Base-by-base conservation (phyloP, 495 filamentous ascomycete species). In the Chlorociboria aeruginascens region DNA sequence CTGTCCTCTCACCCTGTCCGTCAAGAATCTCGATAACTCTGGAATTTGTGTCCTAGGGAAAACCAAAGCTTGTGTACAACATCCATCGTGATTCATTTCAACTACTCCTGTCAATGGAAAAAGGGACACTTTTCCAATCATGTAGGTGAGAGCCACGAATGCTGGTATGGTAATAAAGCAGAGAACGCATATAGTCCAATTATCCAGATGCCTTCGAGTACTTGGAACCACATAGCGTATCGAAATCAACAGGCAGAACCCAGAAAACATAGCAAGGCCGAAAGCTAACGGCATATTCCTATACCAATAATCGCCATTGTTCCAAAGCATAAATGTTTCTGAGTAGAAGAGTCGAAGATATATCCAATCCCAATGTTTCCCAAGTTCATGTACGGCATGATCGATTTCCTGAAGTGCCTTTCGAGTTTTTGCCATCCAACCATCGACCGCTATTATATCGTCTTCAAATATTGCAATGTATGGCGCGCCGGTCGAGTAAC, bases 291-390 rank as follows among this genome's bases (percentile, higher is more conserved):
- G 55, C 43, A 69, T 61, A 44, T 70, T 62, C 7, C 64, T 53
- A 42, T 65, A 70, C 43, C 50, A 54, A 38, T 64, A 66, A 28
- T 69, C 69, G 16, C 59, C 45, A 1, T 57, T 53, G 14, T 52
- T 55, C 69, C 69, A 72, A 12, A 58, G 51, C 4, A 66, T 54
- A 7, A 62, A 59, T 30, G 64, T 65, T 50, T 74, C 69, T 6
- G 67, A 69, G 52, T 69, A 70, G 51, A 74, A 74, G 3, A 74
- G 59, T 7, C 69, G 67, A 25, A 74, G 51, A 37, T 74, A 74
- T 8, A 74, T 38, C 69, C 68, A 74, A 37, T 63, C 53, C 20
- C 40, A 39, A n/a, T 28, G 33, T 61, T 61, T 43, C 53, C 44
- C 25, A 35, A 34, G 6, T 50, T 55, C n/a, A 55, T 50, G 34